Evolutionary conservation across 1,139 yeast species (phyloP), one percentile per base, ranked within the genome.

Genomic region (Torulaspora globosa): DNA sequence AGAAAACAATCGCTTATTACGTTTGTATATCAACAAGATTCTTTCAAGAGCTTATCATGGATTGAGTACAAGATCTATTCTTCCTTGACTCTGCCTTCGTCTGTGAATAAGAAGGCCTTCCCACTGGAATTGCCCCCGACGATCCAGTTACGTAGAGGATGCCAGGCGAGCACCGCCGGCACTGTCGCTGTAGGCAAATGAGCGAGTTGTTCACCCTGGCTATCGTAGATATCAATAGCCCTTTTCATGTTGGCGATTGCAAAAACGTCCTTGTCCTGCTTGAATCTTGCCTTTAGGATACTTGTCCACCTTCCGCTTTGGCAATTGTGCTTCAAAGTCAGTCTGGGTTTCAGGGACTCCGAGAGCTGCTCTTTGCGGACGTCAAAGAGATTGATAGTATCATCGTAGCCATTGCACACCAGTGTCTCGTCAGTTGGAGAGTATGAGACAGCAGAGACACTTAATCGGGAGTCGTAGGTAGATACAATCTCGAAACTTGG

Each of bases 291-390:
- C 58, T 89, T 88, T 46, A 92, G 70, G 42, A 92, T 90, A 1
- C 96, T 83, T 1, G 92, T 96, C 98, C 98, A 92, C 52, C 96
- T 71, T 0, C 98, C 97, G 0, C 96, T 84, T 65, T 90, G 96
- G 68, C 97, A 92, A 59, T 90, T 90, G 64, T 92, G 97, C 50
- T 77, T 78, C 42, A 92, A 73, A 9, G 78, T 78, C 24, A 78
- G 74, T 30, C 74, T 63, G 0, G 96, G 94, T 10, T 58, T 61
- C 26, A 88, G 58, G 46, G 59, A 64, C 3, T 53, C 55, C 11
- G 59, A 47, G 10, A 61, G 49, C 2, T 52, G 44, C 8, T 47
- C 36, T 3, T 60, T 38, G 4, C 50, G 61, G 16, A 68, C 57
- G 47, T 85, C 79, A 56, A 83, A 82, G 9, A 83, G 63, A 47